Base-by-base conservation (phyloP, 2,329 filamentous ascomycete genomes). In the Talaromyces verruculosus region DNA sequence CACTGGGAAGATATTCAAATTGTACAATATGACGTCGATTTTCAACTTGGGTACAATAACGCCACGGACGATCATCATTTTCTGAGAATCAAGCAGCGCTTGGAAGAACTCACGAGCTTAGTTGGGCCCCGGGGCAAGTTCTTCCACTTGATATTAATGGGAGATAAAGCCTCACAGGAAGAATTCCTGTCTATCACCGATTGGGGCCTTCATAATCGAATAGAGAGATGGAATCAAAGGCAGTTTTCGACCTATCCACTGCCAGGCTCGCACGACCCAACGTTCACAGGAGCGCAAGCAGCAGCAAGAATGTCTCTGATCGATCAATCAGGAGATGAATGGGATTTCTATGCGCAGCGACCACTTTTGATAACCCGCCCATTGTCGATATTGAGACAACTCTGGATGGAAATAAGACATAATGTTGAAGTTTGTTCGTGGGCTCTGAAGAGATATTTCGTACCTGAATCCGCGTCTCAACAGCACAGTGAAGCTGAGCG, bases 1-100 rank as follows among this genome's bases (percentile, higher is more conserved):
- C 43, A 47, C 43, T 47, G 43, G 43, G n/a, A 47, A 19, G 43
- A 47, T 47, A 47, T 47, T 47, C 43, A 47, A 47, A 47, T 47
- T 22, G 10, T 22, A 25, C 43, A 22, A 22, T 47, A 47, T 10
- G 43, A 47, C 13, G 8, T 47, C n/a, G 19, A 47, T 25, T 47
- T 47, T 19, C n/a, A 22, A 22, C 43, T 47, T 11, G 43, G 43
- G 4, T 5, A 47, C 11, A 5, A 47, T 10, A 47, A 47, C 5
- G 10, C 19, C 43, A 47, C 43, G n/a, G 8, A 47, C 19, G 8
- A 22, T 22, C 1, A 19, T 25, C 43, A 47, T 47, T 13, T 47
- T 19, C 8, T 22, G 3, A 47, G 19, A 11, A 47, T 47, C 19
- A 22, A 47, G 11, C 43, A 47, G 10, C 19, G 19, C 2, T 19